Conservation (phyloP, 2,329 filamentous ascomycete genomes). For the Ophiostoma pallidulum region DNA sequence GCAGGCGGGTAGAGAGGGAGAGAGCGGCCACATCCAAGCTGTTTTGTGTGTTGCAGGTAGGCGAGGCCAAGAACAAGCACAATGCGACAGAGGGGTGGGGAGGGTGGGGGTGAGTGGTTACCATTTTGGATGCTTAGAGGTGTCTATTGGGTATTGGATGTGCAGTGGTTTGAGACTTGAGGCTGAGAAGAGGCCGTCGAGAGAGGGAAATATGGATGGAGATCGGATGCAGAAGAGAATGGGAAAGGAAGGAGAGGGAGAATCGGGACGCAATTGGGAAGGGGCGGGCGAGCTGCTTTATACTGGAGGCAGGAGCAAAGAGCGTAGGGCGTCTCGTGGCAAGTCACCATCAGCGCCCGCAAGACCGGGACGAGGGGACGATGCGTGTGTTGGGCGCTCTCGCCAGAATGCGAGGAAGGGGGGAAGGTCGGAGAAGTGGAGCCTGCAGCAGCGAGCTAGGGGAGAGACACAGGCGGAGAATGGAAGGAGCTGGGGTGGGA, state of each 20-base stretch:
- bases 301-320: constrained; percentile 5
- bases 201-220: background rate
- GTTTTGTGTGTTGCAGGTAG: too few relatives aligned
- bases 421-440: constrained; percentile 13
- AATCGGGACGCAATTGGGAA: background rate
- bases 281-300: constrained; percentile 2
- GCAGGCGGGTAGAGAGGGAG: constrained; percentile 40
- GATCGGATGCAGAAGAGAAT: constrained; percentile 2
- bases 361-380: too few relatives aligned
- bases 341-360: background rate
- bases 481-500: background rate
- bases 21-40: too few relatives aligned
- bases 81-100: background rate
- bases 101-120: too few relatives aligned
- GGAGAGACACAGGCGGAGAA: background rate
- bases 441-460: constrained; percentile 1
- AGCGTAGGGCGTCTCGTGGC: background rate
- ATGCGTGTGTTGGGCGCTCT: too few relatives aligned
- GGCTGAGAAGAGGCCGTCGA: too few relatives aligned
- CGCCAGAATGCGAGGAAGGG: constrained; percentile 4
- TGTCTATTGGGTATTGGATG: too few relatives aligned
- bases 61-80: constrained; percentile 2
- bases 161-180: too few relatives aligned
- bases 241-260: background rate
- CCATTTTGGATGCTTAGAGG: constrained; percentile 12